phyloP scores from a whole-genome alignment of 306 rosid genomes.

The Lathyrus sativus region DNA sequence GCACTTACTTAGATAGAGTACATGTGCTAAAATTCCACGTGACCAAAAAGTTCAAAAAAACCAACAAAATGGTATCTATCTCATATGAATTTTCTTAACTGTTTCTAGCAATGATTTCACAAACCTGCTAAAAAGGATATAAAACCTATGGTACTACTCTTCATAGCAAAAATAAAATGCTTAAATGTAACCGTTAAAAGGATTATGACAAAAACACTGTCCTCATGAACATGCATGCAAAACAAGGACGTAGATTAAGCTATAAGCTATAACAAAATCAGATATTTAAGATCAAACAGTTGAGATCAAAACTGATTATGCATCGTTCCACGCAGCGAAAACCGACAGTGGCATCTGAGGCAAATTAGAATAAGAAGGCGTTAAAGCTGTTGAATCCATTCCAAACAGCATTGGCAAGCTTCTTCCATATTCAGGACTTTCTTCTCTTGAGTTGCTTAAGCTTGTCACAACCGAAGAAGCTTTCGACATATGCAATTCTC shows the following conservation, averaged over 20 bases:
- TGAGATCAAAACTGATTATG: slow-evolving; percentile 28
- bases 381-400: slow-evolving; percentile 50
- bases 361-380: slow-evolving; percentile 53
- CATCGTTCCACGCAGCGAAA: slow-evolving; percentile 71
- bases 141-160: neutral
- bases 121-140: neutral
- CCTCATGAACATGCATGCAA: slow-evolving; percentile 30
- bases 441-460: slow-evolving; percentile 71
- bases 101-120: no score
- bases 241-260: neutral
- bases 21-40: neutral
- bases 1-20: neutral
- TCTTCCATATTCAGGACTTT: slow-evolving; percentile 58
- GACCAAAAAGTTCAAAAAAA: neutral
- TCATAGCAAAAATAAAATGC: neutral
- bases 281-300: neutral
- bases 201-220: neutral
- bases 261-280: neutral
- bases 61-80: neutral
- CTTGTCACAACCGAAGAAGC: slow-evolving; percentile 78
- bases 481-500: slow-evolving; percentile 55
- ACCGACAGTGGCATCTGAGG: slow-evolving; percentile 60
- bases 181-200: neutral
- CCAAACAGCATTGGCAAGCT: slow-evolving; percentile 53
- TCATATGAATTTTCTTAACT: no score